Conservation (phyloP, 345 rosid species). For the Conringia planisiliqua region DNA sequence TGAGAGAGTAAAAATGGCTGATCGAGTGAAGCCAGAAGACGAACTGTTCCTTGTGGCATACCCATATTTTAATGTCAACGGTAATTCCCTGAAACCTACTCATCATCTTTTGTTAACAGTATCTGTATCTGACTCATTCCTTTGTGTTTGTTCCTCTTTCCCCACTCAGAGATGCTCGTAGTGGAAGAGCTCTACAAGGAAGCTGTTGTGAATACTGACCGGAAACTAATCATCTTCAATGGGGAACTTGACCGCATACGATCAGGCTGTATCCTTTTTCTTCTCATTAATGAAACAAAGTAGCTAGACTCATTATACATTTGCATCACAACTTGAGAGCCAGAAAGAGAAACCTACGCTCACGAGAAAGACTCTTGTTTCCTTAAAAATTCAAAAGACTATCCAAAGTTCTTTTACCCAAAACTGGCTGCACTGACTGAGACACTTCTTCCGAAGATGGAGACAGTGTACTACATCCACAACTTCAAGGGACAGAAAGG, state of each 20-base stretch:
- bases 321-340: conserved; percentile 11
- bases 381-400: conserved; percentile 54
- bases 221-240: conserved; percentile 78
- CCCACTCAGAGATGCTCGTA: conserved; percentile 81
- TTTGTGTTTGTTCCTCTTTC: conserved; percentile 18
- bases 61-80: conserved; percentile 91
- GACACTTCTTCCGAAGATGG: conserved; percentile 75
- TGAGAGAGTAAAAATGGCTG: conserved; percentile 79
- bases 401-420: conserved; percentile 91
- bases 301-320: not conserved
- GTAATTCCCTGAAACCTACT: conserved; percentile 36
- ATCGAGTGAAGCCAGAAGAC: conserved; percentile 79
- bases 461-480: conserved; percentile 91
- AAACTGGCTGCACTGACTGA: conserved; percentile 78
- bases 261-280: conserved; percentile 90
- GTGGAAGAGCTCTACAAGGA: conserved; percentile 95
- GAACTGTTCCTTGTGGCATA: conserved; percentile 76
- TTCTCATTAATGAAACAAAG: not conserved
- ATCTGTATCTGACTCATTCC: not conserved
- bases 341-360: not conserved
- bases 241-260: conserved; percentile 95
- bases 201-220: conserved; percentile 56
- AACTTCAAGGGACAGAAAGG: conserved; percentile 85
- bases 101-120: not conserved
- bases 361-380: conserved; percentile 11